Conservation (phyloP, 139 green algal genomes). For the Diplosphaera chodatii region DNA sequence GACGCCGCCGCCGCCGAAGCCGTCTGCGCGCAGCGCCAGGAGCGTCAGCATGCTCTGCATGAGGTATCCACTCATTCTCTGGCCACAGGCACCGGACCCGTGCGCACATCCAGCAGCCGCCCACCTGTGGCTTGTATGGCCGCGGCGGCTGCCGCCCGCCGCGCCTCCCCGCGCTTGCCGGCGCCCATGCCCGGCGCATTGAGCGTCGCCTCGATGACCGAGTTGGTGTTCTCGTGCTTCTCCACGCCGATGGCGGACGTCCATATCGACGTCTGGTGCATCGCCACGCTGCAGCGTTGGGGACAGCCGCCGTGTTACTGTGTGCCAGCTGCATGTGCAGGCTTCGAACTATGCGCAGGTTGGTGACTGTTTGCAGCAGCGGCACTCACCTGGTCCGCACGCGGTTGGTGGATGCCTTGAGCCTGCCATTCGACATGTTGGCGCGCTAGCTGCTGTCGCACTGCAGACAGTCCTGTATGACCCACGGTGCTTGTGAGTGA, state of each 20-base stretch:
- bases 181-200: constrained; percentile 51
- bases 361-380: too few species aligned
- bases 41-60: too few species aligned
- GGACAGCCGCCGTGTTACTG: too few species aligned
- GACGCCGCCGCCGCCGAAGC: constrained; percentile 56
- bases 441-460: too few species aligned
- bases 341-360: too few species aligned
- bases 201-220: constrained; percentile 61
- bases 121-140: constrained; percentile 44
- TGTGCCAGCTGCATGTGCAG: too few species aligned
- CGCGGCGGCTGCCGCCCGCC: constrained; percentile 53
- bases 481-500: too few species aligned
- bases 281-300: constrained; percentile 55
- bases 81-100: too few species aligned
- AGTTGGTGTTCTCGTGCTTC: constrained; percentile 50
- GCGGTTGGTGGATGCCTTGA: constrained; percentile 44
- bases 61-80: too few species aligned
- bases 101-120: too few species aligned
- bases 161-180: constrained; percentile 26
- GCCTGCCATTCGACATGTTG: constrained; percentile 16
- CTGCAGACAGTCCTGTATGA: too few species aligned
- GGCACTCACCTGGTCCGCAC: constrained; percentile 61
- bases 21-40: too few species aligned
- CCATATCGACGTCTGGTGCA: constrained; percentile 77
- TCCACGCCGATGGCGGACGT: constrained; percentile 71